A percentile compares a stretch with the other conserved stretches of the same genome.
Evolutionary conservation across 306 rosid species (phyloP).

Genomic region (Inga laurina): DNA sequence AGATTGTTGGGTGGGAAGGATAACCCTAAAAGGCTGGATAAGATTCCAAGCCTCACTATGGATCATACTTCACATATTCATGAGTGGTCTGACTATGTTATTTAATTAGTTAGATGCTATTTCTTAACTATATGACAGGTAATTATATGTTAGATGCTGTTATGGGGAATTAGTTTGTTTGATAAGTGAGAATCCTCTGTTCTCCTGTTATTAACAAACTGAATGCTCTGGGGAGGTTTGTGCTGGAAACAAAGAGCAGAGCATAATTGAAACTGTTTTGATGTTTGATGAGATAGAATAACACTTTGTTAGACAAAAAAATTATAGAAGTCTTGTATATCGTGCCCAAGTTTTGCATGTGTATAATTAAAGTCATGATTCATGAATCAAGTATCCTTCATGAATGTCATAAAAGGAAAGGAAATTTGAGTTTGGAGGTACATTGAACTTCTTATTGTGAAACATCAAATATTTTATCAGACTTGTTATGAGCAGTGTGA

Average conservation of each 20-base stretch:
- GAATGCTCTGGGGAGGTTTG: constrained; percentile 9
- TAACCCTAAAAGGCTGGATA: constrained; percentile 67
- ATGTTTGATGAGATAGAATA: neutral
- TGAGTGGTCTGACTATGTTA: constrained; percentile 82
- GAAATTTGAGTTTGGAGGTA: neutral
- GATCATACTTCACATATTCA: constrained; percentile 72
- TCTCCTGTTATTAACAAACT: constrained; percentile 49
- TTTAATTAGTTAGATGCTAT: constrained; percentile 33
- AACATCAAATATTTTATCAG: neutral
- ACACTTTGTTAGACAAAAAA: neutral
- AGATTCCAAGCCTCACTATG: constrained; percentile 82
- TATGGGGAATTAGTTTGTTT: neutral
- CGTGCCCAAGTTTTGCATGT: neutral
- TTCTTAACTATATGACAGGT: neutral
- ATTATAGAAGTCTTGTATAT: neutral
- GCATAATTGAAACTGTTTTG: neutral
- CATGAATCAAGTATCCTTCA: neutral
- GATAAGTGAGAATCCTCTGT: constrained; percentile 16
- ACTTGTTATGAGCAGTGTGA: neutral
- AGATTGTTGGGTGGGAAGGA: constrained; percentile 81
- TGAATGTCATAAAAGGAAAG: neutral
- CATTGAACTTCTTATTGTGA: neutral
- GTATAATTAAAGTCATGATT: neutral
- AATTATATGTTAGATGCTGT: neutral
- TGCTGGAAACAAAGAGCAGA: neutral